Conservation (phyloP, 2,329 filamentous ascomycete species). For the Colletotrichum eremochloae region DNA sequence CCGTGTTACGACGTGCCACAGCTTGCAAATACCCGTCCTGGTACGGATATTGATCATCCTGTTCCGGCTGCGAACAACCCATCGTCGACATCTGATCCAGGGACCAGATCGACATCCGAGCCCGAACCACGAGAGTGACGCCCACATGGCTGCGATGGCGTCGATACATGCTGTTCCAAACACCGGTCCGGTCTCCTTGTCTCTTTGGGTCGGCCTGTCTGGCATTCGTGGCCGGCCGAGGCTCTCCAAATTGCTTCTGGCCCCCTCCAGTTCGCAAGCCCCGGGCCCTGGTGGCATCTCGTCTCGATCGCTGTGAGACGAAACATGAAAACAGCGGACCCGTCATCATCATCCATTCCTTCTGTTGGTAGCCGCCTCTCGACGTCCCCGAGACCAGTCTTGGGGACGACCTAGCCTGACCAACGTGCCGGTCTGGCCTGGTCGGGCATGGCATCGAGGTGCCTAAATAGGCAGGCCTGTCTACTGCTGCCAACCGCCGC, state of each 20-base stretch:
- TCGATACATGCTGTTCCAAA: conserved; percentile 2
- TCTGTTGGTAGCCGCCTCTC: conserved; percentile 11
- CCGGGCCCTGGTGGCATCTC: conserved; percentile 27
- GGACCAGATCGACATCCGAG: conserved; percentile 27
- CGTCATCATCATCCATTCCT: conserved; percentile 24
- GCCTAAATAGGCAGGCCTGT: not conserved
- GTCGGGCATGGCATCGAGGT: conserved; percentile 1
- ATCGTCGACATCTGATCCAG: conserved; percentile 5
- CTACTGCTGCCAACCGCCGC: not conserved
- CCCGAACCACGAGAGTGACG: conserved; percentile 20
- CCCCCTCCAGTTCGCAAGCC: conserved; percentile 39
- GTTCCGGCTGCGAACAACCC: conserved; percentile 15
- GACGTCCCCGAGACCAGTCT: conserved; percentile 31
- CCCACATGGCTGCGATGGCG: conserved; percentile 6
- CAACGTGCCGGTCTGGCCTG: conserved; percentile 11
- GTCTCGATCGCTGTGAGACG: conserved; percentile 33
- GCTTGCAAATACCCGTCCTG: conserved; percentile 3
- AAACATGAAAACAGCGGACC: conserved; percentile 35
- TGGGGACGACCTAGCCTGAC: conserved; percentile 13
- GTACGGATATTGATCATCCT: conserved; percentile 19
- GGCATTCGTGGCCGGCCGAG: conserved; percentile 17
- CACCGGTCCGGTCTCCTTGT: conserved; percentile 19
- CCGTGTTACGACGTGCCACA: not conserved
- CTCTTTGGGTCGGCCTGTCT: conserved; percentile 24
- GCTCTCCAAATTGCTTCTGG: conserved; percentile 29